These are phyloP conservation scores for Xylariales sp. DNA, from an alignment of 2,329 filamentous ascomycete species.

Conservation along the genomic window DNA sequence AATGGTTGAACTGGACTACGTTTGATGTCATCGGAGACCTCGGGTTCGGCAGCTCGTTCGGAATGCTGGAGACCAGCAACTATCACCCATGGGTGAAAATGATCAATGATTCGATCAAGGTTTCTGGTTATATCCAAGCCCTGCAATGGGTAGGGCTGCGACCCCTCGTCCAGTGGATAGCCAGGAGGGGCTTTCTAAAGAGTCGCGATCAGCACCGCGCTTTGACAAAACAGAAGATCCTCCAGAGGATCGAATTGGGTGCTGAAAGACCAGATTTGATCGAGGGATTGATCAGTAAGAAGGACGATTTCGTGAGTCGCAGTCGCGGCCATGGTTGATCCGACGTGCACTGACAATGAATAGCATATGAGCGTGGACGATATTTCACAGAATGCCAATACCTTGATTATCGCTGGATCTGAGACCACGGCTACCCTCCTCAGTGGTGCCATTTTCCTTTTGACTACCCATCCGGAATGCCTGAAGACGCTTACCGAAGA, in stretches of 20 bases:
- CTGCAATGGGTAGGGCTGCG: slow-evolving; percentile 15
- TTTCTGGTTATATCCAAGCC: slow-evolving; percentile 15
- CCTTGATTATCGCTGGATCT: slow-evolving; percentile 40
- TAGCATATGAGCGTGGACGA: neutral
- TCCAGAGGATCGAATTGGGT: slow-evolving; percentile 23
- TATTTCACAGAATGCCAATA: slow-evolving; percentile 19
- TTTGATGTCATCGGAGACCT: slow-evolving; percentile 44
- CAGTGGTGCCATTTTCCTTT: slow-evolving; percentile 32
- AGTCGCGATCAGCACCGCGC: slow-evolving; percentile 18
- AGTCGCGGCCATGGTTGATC: neutral
- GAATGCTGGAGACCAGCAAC: slow-evolving; percentile 27
- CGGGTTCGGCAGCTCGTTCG: slow-evolving; percentile 39
- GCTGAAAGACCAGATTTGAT: slow-evolving; percentile 28
- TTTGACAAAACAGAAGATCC: slow-evolving; percentile 19
- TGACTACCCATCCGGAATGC: slow-evolving; percentile 31
- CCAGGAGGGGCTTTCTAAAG: slow-evolving; percentile 10
- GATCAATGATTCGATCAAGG: slow-evolving; percentile 24
- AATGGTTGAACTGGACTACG: slow-evolving; percentile 35
- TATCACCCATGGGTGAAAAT: slow-evolving; percentile 31
- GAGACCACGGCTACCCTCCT: slow-evolving; percentile 47
- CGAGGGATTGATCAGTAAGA: slow-evolving; percentile 24
- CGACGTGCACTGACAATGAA: neutral
- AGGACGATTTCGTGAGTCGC: slow-evolving; percentile 18
- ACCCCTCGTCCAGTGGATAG: slow-evolving; percentile 14
- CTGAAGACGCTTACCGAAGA: slow-evolving; percentile 32